Evolutionary conservation across 1,139 yeast genomes (phyloP).

Genomic region (Blastobotrys apis): DNA sequence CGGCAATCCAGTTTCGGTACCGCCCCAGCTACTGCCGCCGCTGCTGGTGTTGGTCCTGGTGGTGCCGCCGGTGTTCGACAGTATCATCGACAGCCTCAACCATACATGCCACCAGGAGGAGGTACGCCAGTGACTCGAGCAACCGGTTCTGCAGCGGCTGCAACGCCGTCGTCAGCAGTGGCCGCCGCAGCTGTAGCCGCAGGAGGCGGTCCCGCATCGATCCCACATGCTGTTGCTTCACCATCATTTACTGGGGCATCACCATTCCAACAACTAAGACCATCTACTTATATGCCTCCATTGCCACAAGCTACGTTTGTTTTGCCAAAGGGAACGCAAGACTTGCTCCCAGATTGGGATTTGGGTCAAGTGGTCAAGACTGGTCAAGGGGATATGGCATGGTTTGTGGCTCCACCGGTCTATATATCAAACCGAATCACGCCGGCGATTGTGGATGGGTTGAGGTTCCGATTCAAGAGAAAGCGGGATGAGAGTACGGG

Average conservation of each 20-base stretch:
- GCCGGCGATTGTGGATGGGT: constrained; percentile 11
- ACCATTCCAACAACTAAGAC: constrained; percentile 2
- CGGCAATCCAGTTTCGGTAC: constrained; percentile 11
- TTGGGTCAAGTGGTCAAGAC: constrained; percentile 28
- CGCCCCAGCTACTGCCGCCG: constrained; percentile 8
- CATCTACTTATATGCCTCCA: constrained; percentile 22
- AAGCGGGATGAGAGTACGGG: constrained; percentile 2
- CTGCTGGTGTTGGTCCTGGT: not conserved
- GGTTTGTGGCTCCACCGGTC: constrained; percentile 82
- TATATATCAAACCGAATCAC: constrained; percentile 48
- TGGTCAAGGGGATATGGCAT: constrained; percentile 45
- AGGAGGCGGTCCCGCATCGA: too few relatives aligned
- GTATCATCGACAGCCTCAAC: constrained; percentile 11
- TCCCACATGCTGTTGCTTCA: not conserved
- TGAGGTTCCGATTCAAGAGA: constrained; percentile 11
- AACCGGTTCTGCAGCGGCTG: not conserved
- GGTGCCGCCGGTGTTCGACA: constrained; percentile 3
- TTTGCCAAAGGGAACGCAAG: constrained; percentile 27
- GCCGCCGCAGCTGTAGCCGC: not conserved
- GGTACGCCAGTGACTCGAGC: constrained; percentile 1
- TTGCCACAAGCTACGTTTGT: constrained; percentile 29
- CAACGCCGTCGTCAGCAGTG: not conserved
- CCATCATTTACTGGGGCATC: constrained; percentile 14
- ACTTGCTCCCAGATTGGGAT: constrained; percentile 23
- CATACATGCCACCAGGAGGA: constrained; percentile 11